Base-by-base conservation (phyloP, 768 basidiomycete genomes). In the Rhodosporidiobolus odoratus region DNA sequence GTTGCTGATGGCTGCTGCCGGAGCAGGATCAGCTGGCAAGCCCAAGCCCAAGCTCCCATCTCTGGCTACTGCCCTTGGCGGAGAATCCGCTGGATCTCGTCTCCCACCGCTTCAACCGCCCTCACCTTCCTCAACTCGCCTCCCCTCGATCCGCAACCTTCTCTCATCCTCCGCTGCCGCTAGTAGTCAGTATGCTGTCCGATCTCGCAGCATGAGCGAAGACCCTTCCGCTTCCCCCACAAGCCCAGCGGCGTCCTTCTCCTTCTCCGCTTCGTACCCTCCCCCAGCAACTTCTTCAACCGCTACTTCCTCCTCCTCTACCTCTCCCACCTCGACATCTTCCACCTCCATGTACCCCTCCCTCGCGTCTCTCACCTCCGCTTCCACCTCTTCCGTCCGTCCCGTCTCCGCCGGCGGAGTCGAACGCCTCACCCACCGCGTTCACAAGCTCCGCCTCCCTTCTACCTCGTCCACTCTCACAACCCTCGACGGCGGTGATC, bases 371-470 rank as follows among this genome's bases (percentile, higher is more conserved):
- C 1, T 48, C 45, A 43, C 69, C 43, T 50, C 53, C 25, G 25
- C 54, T 40, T 34, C 65, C 10, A 15, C 68, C 15, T 54, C 67
- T 12, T 35, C 58, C 19, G 54, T 65, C 19, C 68, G 73, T 12
- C 73, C 73, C 23, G 62, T 61, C 15, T 74, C 73, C 4, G 66
- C 73, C 7, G 73, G 68, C 21, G 73, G 73, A 27, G 59, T 74
- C 65, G 73, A 74, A 58, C 68, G 73, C 45, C 62, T 74, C 45
- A 64, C 65, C 17, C 73, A 66, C 53, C 68, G 68, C 40, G 65
- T 74, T 10, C 68, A 69, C 62, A 69, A 67, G 65, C 62, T 74
- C 50, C 65, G 68, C n/a, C 30, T 74, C 2, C 73, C 65, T 10
- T 59, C 64, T 25, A 27, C 27, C 17, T 58, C 60, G 19, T 38